Base-by-base conservation (phyloP, 768 basidiomycete genomes). In the Boletus rufocinnamomeus region DNA sequence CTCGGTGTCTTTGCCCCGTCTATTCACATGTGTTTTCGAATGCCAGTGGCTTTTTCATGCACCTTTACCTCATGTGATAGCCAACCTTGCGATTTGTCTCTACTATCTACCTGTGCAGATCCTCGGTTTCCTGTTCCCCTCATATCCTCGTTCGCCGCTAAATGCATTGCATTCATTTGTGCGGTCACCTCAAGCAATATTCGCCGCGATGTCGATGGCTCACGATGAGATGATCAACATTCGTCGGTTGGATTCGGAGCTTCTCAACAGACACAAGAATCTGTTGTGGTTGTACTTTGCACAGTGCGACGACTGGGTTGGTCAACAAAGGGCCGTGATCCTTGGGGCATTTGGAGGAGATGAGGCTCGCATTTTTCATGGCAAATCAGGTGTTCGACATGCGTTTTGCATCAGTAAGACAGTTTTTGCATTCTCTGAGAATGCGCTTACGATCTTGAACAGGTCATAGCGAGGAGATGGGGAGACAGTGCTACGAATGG, bases 401-500 rank as follows among this genome's bases (percentile, higher is more conserved):
- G 84, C 85, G 17, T 91, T 91, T 68, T 89, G 85, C 67, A 83
- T 92, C 50, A 82, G 87, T 89, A 62, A 66, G 86, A 76, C 27
- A 17, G 6, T 38, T 41, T 34, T 5, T 49, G 27, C 10, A 5
- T 28, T n/a, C 30, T 37, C 5, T 19, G 37, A 45, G 41, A 54
- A 28, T 30, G n/a, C 41, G 27, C 57, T 46, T 16, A 57, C 55
- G 51, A 49, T 38, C 13, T 30, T 56, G 46, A 23, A 27, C 9
- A 86, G 85, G 80, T 68, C 83, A 88, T 62, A 73, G 82, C 17
- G 76, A 81, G 49, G 62, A 75, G 25, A 60, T 87, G 16, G 49
- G 32, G 16, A 34, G 32, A 50, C 30, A 32, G 23, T 45, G 44
- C 14, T 17, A 45, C 44, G 45, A 46, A 21, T 49, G 48, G 32